Conservation (phyloP, 768 basidiomycete species). For the Trametes maxima region DNA sequence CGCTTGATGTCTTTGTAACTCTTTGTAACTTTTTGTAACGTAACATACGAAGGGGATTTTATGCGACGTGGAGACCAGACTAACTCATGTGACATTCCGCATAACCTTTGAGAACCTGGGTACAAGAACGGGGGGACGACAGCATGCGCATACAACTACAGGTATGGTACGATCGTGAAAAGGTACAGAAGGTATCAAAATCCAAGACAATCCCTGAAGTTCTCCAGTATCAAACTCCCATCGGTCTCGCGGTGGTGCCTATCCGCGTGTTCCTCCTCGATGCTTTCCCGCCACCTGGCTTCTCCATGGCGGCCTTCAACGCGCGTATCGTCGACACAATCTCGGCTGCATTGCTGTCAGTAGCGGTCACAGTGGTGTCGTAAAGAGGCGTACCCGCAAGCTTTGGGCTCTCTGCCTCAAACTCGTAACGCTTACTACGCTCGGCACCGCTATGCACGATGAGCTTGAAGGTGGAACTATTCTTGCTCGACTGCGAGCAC, state of each 20-base stretch:
- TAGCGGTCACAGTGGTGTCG: not conserved
- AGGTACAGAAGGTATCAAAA: not conserved
- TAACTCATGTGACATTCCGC: too few species aligned
- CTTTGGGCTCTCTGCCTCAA: slow-evolving; percentile 89
- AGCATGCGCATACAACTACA: not conserved
- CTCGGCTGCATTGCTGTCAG: slow-evolving; percentile 48
- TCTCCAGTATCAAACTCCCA: slow-evolving; percentile 14
- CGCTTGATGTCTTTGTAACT: too few species aligned
- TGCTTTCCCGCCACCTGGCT: slow-evolving; percentile 63
- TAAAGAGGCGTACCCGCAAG: slow-evolving; percentile 61
- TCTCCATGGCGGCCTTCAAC: slow-evolving; percentile 65
- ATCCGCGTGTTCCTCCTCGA: slow-evolving; percentile 56
- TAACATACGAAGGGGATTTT: too few species aligned
- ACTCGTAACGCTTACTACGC: slow-evolving; percentile 91
- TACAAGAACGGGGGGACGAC: not conserved
- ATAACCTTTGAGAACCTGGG: too few species aligned
- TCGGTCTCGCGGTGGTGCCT: slow-evolving; percentile 8
- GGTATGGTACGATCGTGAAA: not conserved
- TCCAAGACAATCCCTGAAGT: not conserved
- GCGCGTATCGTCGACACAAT: slow-evolving; percentile 74
- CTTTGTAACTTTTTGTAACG: too few species aligned
- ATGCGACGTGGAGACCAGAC: too few species aligned
- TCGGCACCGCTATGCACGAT: slow-evolving; percentile 71
- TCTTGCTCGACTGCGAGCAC: slow-evolving; percentile 82
- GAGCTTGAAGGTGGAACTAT: slow-evolving; percentile 84